Base-by-base conservation (phyloP, 2,329 filamentous ascomycete species). In the Cordyceps pruinosa region DNA sequence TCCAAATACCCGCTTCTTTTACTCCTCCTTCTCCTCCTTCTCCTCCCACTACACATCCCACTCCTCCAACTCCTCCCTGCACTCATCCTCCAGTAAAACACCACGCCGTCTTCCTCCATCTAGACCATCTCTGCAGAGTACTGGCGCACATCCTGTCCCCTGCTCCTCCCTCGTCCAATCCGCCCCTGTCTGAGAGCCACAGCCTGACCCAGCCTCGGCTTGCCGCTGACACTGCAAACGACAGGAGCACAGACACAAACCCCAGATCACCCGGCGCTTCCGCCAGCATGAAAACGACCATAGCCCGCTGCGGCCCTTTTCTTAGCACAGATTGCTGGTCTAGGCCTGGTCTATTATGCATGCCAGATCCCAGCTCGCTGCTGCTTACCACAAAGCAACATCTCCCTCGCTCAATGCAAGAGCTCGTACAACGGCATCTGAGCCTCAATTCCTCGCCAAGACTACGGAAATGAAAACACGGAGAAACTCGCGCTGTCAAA, bases 271-370 rank as follows among this genome's bases (percentile, higher is more conserved):
- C 50, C 50, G 41, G 50, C 13, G 30, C 39, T 35, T 53, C 39
- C 50, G 39, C 39, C 28, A 47, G 12, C 48, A 41, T 35, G 21
- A 30, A 30, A 51, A n/a, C 23, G 2, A 25, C 25, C n/a, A 39
- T 51, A 34, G 35, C 23, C 17, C 48, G 35, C 35, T 51, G 41
- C 25, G 35, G 35, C 34, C 48, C 50, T 44, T 53, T 37, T 42
- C 17, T 41, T 5, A 37, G 19, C 21, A n/a, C 39, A 28, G 45
- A 45, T 26, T 26, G 12, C 8, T 34, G 50, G 50, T 53, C 50
- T 53, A 45, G 50, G 30, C 50, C 50, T 34, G 39, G 50, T 44
- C 50, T 17, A 44, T 53, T 53, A 44, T 53, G 26, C 37, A 53
- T n/a, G 28, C 50, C 39, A 35, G 30, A 45, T 35, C 50, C 32